These are phyloP conservation scores for Dothideomycetes sp. DNA, from an alignment of 2,329 filamentous ascomycete species.

Conservation along the genomic window DNA sequence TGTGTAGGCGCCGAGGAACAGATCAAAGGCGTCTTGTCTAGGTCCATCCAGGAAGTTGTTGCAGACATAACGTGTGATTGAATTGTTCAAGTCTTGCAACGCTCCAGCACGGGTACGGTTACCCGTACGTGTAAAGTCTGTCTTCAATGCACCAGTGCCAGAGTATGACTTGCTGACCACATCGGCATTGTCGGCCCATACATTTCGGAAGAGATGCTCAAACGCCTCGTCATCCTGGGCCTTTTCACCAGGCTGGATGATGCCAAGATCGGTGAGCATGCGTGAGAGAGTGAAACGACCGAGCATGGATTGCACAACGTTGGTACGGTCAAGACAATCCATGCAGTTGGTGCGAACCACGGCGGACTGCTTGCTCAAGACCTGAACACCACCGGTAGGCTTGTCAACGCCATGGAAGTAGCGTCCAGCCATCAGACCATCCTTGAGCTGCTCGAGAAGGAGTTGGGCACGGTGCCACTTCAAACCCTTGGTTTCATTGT, in stretches of 20 bases:
- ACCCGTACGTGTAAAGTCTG: conserved; percentile 91
- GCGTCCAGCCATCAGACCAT: conserved; percentile 66
- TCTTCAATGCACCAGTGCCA: conserved; percentile 94
- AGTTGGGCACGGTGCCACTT: conserved; percentile 86
- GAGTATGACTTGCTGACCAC: conserved; percentile 89
- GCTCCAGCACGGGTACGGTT: conserved; percentile 77
- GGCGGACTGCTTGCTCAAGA: conserved; percentile 71
- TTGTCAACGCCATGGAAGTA: conserved; percentile 92
- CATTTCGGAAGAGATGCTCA: conserved; percentile 85
- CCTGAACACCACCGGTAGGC: conserved; percentile 70
- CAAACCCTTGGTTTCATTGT: conserved; percentile 92
- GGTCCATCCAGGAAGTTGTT: conserved; percentile 96
- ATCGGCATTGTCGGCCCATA: conserved; percentile 98
- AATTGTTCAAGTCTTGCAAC: conserved; percentile 79
- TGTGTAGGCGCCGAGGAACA: conserved; percentile 82
- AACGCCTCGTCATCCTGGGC: conserved; percentile 75
- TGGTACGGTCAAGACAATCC: conserved; percentile 96
- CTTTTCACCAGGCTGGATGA: conserved; percentile 65
- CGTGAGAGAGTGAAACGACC: conserved; percentile 81
- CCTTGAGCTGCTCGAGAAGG: conserved; percentile 70
- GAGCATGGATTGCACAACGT: conserved; percentile 96
- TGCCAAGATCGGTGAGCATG: conserved; percentile 75
- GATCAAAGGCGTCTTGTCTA: conserved; percentile 86
- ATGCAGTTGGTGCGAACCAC: conserved; percentile 98
- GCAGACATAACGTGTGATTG: conserved; percentile 75